Conservation (phyloP, 2,329 filamentous ascomycete genomes). For the Talaromyces marneffei region DNA sequence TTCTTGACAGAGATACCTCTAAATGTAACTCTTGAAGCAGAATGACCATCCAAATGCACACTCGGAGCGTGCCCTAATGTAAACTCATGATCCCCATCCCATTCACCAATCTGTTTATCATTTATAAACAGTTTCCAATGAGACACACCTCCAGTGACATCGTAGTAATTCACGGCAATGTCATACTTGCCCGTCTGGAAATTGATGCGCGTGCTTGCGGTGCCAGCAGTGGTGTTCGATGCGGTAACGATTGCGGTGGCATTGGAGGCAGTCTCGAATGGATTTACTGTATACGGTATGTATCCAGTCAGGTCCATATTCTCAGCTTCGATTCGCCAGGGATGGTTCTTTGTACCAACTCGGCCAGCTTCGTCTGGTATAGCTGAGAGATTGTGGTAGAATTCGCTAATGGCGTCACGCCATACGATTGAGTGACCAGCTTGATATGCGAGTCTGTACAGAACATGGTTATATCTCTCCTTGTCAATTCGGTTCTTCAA, state of each 20-base stretch:
- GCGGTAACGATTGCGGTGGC: conserved; percentile 51
- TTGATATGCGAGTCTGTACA: conserved; percentile 58
- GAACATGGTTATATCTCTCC: conserved; percentile 54
- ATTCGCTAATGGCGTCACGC: conserved; percentile 61
- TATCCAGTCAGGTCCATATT: conserved; percentile 58
- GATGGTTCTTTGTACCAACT: conserved; percentile 50
- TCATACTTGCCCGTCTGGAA: conserved; percentile 54
- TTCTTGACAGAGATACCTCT: conserved; percentile 43
- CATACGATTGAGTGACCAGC: conserved; percentile 68
- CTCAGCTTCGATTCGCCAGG: conserved; percentile 64
- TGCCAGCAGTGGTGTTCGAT: conserved; percentile 48
- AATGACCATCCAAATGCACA: conserved; percentile 58
- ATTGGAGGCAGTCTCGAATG: conserved; percentile 56
- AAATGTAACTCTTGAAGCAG: conserved; percentile 59
- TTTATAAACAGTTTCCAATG: conserved; percentile 53
- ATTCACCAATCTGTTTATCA: conserved; percentile 49
- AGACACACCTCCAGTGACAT: conserved; percentile 54
- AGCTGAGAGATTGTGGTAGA: conserved; percentile 56
- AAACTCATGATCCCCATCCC: conserved; percentile 56
- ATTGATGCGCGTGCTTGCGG: conserved; percentile 43
- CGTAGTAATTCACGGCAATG: conserved; percentile 61
- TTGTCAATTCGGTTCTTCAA: conserved; percentile 53
- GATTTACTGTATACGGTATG: conserved; percentile 47
- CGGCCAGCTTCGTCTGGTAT: conserved; percentile 54
- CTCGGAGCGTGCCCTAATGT: conserved; percentile 55